Evolutionary conservation across 768 basidiomycete species (phyloP).

Genomic region (Kwoniella newhampshirensis): DNA sequence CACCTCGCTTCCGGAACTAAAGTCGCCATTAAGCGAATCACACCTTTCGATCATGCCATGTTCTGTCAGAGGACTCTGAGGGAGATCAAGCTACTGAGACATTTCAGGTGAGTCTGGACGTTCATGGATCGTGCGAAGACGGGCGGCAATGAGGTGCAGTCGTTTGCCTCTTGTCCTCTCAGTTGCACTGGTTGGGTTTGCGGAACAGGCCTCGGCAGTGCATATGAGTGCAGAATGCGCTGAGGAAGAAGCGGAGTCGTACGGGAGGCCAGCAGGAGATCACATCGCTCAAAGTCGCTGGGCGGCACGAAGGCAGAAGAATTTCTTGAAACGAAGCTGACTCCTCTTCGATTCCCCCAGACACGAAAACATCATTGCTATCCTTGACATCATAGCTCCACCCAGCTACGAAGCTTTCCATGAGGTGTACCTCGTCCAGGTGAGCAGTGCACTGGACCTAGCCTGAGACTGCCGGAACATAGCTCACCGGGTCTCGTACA

Average conservation of each 20-base stretch:
- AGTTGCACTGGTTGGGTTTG: too few relatives aligned
- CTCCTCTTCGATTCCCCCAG: constrained; percentile 43
- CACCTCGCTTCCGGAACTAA: constrained; percentile 74
- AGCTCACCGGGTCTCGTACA: constrained; percentile 25
- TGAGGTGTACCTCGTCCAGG: constrained; percentile 65
- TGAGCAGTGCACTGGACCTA: background rate
- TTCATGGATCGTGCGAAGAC: too few relatives aligned
- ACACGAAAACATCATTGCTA: constrained; percentile 88
- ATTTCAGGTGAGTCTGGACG: constrained; percentile 55
- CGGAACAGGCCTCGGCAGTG: too few relatives aligned
- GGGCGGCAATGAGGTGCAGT: too few relatives aligned
- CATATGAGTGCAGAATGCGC: too few relatives aligned
- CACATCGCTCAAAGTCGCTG: background rate
- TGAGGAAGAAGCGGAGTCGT: too few relatives aligned
- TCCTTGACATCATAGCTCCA: constrained; percentile 89
- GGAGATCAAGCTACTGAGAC: constrained; percentile 89
- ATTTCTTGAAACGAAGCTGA: constrained; percentile 29
- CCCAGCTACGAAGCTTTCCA: constrained; percentile 71
- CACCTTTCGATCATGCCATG: constrained; percentile 77
- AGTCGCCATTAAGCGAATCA: constrained; percentile 95
- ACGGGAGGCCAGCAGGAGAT: too few relatives aligned
- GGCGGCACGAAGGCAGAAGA: constrained; percentile 41
- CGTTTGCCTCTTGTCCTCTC: too few relatives aligned
- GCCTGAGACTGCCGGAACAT: background rate
- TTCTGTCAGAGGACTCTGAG: constrained; percentile 62